Conservation (phyloP, 805 yeast species). For the Suhomyces xylopsoci region DNA sequence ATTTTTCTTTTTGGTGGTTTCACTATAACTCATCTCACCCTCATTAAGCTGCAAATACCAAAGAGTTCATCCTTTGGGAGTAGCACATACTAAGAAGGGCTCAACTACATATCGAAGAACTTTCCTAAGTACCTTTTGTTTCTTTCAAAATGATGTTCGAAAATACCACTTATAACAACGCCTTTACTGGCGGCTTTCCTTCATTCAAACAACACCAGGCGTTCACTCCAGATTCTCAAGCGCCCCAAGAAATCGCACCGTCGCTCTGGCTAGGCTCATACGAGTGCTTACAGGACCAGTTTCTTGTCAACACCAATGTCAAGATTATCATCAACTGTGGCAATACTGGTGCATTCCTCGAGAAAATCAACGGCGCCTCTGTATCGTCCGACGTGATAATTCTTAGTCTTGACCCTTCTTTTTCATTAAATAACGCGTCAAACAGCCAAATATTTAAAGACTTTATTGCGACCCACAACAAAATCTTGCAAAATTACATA, state of each 20-base stretch:
- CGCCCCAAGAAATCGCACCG: conserved; percentile 26
- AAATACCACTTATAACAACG: not conserved
- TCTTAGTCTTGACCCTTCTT: conserved; percentile 36
- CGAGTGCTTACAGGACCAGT: conserved; percentile 5
- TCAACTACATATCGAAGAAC: not conserved
- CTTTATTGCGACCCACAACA: conserved; percentile 28
- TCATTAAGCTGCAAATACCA: not conserved
- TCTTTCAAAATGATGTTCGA: not conserved
- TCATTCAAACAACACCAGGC: not conserved
- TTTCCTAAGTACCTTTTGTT: no score
- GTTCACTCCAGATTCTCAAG: not conserved
- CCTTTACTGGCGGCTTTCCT: not conserved
- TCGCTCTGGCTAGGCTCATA: conserved; percentile 28
- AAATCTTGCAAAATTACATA: conserved; percentile 37
- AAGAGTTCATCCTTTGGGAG: not conserved
- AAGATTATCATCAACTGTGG: conserved; percentile 41
- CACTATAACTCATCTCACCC: not conserved
- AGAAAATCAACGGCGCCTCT: conserved; percentile 18
- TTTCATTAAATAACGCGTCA: conserved; percentile 15
- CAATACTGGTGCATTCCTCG: conserved; percentile 28
- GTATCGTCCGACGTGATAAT: conserved; percentile 37
- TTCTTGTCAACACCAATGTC: conserved; percentile 19
- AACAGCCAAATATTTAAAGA: conserved; percentile 19
- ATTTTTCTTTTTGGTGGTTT: not conserved
- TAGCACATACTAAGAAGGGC: not conserved